phyloP scores from a whole-genome alignment of 2,329 filamentous ascomycete genomes.

The Escovopsis sp. region DNA sequence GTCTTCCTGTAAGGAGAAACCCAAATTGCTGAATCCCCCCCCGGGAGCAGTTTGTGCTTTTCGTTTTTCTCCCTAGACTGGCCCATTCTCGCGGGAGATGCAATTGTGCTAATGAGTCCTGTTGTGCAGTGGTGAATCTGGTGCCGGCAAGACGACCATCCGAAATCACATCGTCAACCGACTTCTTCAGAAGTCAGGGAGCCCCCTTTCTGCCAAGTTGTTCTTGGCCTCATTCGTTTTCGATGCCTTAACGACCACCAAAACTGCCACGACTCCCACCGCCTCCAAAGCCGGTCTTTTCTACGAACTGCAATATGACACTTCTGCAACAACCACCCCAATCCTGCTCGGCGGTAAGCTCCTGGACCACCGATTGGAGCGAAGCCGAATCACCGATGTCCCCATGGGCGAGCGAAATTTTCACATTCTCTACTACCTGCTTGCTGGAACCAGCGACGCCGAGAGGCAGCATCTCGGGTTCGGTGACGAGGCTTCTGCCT shows the following conservation, averaged over 20 bases:
- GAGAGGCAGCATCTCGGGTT: conserved; percentile 75
- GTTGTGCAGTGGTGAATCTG: conserved; percentile 78
- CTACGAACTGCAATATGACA: conserved; percentile 95
- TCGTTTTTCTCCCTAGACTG: not conserved
- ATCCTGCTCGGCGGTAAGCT: conserved; percentile 88
- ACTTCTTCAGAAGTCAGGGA: conserved; percentile 78
- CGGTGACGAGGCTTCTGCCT: conserved; percentile 34
- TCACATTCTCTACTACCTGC: conserved; percentile 87
- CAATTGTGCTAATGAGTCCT: conserved; percentile 13
- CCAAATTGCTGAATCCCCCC: not conserved
- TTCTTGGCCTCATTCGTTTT: conserved; percentile 92
- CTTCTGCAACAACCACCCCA: conserved; percentile 67
- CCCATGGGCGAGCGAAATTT: conserved; percentile 95
- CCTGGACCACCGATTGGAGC: conserved; percentile 81
- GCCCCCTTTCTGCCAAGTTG: conserved; percentile 82
- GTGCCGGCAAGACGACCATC: conserved; percentile 89
- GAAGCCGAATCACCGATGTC: conserved; percentile 79
- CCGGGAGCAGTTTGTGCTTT: not conserved
- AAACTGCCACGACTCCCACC: conserved; percentile 87
- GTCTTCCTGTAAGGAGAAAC: conserved; percentile 66
- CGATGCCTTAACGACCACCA: conserved; percentile 90
- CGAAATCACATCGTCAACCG: conserved; percentile 78
- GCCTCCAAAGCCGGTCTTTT: conserved; percentile 93
- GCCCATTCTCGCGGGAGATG: not conserved
- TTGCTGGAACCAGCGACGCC: conserved; percentile 78